These are phyloP conservation scores for Neonectria sp. DNA, from an alignment of 2,329 filamentous ascomycete genomes.

Conservation along the genomic window DNA sequence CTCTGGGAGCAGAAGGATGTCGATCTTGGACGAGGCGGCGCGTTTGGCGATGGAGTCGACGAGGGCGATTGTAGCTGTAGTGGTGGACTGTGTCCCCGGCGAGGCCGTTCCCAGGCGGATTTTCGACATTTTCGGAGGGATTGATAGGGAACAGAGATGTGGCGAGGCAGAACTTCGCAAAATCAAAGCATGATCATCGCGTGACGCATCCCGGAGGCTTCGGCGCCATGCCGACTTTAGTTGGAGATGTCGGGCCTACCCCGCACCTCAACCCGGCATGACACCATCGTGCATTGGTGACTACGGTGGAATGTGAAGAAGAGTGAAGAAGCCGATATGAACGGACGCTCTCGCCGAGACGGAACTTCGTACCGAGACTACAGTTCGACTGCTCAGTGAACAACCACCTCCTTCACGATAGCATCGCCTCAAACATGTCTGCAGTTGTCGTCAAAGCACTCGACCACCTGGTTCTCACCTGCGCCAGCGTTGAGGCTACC, in stretches of 20 bases:
- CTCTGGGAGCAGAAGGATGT: slow-evolving; percentile 91
- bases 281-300: not conserved
- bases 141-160: not conserved
- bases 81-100: slow-evolving; percentile 66
- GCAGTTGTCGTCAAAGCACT: slow-evolving; percentile 58
- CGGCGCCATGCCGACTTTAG: slow-evolving; percentile 8
- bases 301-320: not conserved
- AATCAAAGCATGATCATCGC: not conserved
- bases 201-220: slow-evolving; percentile 6
- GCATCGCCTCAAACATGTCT: not conserved
- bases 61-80: slow-evolving; percentile 73
- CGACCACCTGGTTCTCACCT: slow-evolving; percentile 75
- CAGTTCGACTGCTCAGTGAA: not conserved
- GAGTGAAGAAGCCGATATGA: not conserved
- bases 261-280: slow-evolving; percentile 12
- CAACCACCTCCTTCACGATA: not conserved
- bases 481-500: slow-evolving; percentile 64
- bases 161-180: not conserved
- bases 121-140: slow-evolving; percentile 35
- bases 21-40: slow-evolving; percentile 69
- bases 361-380: not conserved
- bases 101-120: slow-evolving; percentile 72
- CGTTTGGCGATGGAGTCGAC: slow-evolving; percentile 74
- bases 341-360: not conserved
- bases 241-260: slow-evolving; percentile 14